Percentiles rank a stretch among this genome's conserved stretches.
These are phyloP conservation scores for Calycina marina DNA, from an alignment of 2,329 filamentous ascomycete genomes.

Conservation along the genomic window DNA sequence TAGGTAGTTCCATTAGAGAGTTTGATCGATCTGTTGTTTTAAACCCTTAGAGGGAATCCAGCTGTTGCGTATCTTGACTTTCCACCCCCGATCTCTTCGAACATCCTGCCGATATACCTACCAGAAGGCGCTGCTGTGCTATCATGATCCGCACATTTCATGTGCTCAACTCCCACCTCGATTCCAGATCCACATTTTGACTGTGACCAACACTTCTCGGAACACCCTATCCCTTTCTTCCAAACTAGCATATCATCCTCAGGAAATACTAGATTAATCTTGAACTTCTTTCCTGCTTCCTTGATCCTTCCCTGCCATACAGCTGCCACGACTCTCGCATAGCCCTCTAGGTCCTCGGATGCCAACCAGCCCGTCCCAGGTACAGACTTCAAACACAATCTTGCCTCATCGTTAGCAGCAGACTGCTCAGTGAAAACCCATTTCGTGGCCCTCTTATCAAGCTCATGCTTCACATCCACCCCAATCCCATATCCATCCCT, in stretches of 20 bases:
- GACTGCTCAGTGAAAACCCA: constrained; percentile 16
- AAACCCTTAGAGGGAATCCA: too few relatives aligned
- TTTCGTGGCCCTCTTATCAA: constrained; percentile 8
- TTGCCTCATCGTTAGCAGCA: constrained; percentile 19
- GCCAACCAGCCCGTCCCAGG: constrained; percentile 9
- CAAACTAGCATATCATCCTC: constrained; percentile 29
- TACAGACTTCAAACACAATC: constrained; percentile 16
- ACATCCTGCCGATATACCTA: constrained; percentile 1
- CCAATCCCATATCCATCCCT: constrained; percentile 10
- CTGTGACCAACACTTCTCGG: constrained; percentile 27
- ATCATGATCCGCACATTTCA: constrained; percentile 28
- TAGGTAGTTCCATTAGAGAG: too few relatives aligned
- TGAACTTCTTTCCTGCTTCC: constrained; percentile 8
- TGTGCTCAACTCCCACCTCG: constrained; percentile 21
- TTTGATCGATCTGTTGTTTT: too few relatives aligned
- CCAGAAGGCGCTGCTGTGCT: constrained; percentile 9
- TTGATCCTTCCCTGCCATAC: constrained; percentile 9
- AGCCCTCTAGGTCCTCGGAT: constrained; percentile 12
- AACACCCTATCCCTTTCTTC: constrained; percentile 27
- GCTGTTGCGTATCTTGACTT: too few relatives aligned
- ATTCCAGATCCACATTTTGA: constrained; percentile 19
- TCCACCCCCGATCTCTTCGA: neutral
- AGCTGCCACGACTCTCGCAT: constrained; percentile 7
- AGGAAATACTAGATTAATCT: constrained; percentile 19
- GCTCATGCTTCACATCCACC: constrained; percentile 6